Evolutionary conservation across 148 eudicot species (phyloP), one percentile per base, ranked within the genome.

Genomic region (Limonium bicolor): DNA sequence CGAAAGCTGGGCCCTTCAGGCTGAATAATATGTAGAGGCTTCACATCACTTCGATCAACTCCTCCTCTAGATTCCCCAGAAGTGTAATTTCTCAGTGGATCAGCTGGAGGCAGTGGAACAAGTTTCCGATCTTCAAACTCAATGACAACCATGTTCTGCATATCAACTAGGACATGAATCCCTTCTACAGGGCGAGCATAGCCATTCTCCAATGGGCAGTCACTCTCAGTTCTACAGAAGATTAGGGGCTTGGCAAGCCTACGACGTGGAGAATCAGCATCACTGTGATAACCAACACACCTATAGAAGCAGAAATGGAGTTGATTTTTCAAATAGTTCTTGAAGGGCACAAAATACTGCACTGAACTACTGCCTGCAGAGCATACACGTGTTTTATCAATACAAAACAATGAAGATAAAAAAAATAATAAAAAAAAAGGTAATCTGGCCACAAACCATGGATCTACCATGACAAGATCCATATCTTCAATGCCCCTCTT

Each of bases 101-200:
- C 99, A 58, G 93, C 93, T 36, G 95, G 99, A 17, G 95, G 99
- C n/a, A 92, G 65, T 10, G 95, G 99, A 42, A 92, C 99, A 63
- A 92, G 75, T 52, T 76, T 92, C n/a, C 85, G 82, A 50, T 92
- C 99, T 63, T 81, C 95, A 66, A 85, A 92, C 71, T 92, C 95
- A 29, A 92, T 52, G 52, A 92, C 86, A 31, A 78, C 80, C 95
- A 85, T 92, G 49, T 81, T 85, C 64, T 92, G 99, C 94, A 92
- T 73, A 72, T 92, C 99, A 59, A 92, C 99, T 17, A 92, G 74
- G 6, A 92, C 80, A 68, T 76, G 66, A 48, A 92, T 92, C 60
- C 99, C 99, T 78, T 92, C 99, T 54, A 92, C 95, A 36, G 99
- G 99, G 6, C 99, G 82, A 50, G 99, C 99, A 69, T 92, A 92